Conservation (phyloP, 2,329 filamentous ascomycete genomes). For the Penicillium sp. region DNA sequence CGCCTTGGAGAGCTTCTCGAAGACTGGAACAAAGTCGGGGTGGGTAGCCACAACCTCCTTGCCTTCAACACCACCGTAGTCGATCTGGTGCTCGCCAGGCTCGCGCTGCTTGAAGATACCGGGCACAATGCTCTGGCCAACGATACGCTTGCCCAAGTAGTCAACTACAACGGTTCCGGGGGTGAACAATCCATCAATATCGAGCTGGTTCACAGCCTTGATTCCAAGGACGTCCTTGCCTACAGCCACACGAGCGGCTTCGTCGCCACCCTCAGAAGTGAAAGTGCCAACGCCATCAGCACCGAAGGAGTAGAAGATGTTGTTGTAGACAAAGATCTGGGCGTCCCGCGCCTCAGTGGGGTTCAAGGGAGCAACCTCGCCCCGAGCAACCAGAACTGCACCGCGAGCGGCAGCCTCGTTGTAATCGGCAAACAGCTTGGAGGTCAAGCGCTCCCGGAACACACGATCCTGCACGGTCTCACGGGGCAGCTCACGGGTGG, state of each 20-base stretch:
- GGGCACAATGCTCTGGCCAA: constrained; percentile 95
- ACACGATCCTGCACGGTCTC: constrained; percentile 93
- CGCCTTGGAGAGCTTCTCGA: constrained; percentile 85
- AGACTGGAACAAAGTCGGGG: constrained; percentile 75
- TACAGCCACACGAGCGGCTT: constrained; percentile 90
- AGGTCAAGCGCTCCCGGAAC: constrained; percentile 87
- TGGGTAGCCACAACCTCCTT: constrained; percentile 93
- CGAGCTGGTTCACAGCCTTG: constrained; percentile 91
- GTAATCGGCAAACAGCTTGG: constrained; percentile 96
- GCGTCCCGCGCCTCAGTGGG: constrained; percentile 89
- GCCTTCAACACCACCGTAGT: constrained; percentile 96
- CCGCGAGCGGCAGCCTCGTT: constrained; percentile 91
- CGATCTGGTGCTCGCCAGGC: constrained; percentile 95
- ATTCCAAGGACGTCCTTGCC: constrained; percentile 96
- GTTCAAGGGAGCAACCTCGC: constrained; percentile 89
- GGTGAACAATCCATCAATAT: constrained; percentile 90
- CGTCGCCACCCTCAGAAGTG: constrained; percentile 90
- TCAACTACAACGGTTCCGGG: constrained; percentile 95
- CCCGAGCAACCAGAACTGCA: constrained; percentile 84
- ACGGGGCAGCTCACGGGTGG: constrained; percentile 87
- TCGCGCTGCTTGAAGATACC: constrained; percentile 99
- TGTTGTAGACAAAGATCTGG: constrained; percentile 99
- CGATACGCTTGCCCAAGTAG: constrained; percentile 93
- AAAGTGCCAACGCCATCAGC: constrained; percentile 97
- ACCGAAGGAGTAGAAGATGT: constrained; percentile 98